These are phyloP conservation scores for Oxyria digyna DNA, from an alignment of 148 eudicot species.

Conservation along the genomic window DNA sequence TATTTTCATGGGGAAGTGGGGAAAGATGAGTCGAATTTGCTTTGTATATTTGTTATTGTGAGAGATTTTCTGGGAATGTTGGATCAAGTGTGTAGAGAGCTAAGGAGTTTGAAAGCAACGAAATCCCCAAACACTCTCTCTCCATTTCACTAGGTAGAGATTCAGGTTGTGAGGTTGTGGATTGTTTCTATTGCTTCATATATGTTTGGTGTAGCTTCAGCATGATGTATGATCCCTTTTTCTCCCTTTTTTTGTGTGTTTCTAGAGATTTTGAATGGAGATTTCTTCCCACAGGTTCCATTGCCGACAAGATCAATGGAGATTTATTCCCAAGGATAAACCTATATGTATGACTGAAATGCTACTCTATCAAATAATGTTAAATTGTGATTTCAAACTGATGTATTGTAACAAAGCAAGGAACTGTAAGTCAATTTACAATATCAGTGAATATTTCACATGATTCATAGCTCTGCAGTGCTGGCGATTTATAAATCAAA, in stretches of 20 bases:
- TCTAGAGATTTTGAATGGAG: not conserved
- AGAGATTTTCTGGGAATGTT: conserved; percentile 85
- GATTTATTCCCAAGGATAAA: too few relatives aligned
- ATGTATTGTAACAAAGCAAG: too few relatives aligned
- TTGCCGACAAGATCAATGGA: not conserved
- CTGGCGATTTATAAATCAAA: too few relatives aligned
- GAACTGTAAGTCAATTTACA: too few relatives aligned
- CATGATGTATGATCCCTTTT: not conserved
- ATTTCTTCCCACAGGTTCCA: not conserved
- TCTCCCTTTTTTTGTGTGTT: not conserved
- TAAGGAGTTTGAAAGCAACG: conserved; percentile 43
- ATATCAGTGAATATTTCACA: too few relatives aligned
- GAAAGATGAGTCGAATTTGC: conserved; percentile 70
- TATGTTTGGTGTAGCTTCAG: not conserved
- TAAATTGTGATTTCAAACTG: too few relatives aligned
- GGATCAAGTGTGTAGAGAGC: conserved; percentile 88
- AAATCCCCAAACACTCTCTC: conserved; percentile 55
- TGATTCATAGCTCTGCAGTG: too few relatives aligned
- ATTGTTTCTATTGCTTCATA: conserved; percentile 8
- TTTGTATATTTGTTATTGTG: conserved; percentile 75
- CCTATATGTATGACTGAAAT: not conserved
- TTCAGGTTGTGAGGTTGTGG: conserved; percentile 6
- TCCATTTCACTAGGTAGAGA: conserved; percentile 44
- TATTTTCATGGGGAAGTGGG: conserved; percentile 87
- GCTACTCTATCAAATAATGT: not conserved